Conservation (phyloP, 768 basidiomycete genomes). For the Tulasnella sp. region DNA sequence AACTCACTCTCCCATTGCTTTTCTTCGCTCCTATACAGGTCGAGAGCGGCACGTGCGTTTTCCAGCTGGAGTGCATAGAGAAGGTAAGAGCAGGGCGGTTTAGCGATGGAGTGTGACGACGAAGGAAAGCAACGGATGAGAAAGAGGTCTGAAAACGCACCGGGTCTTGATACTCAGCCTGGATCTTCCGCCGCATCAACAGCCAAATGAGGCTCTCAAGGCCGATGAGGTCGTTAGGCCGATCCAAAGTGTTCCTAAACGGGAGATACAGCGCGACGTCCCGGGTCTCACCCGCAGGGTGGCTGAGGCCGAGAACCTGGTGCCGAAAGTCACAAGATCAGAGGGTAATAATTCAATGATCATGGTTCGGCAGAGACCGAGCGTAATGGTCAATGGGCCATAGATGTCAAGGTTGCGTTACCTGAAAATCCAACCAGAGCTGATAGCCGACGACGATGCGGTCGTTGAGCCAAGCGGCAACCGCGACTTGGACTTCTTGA, state of each 20-base stretch:
- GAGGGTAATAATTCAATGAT: too few relatives aligned
- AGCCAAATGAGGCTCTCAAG: conserved; percentile 73
- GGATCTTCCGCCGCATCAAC: conserved; percentile 67
- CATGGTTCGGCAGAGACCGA: too few relatives aligned
- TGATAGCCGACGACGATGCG: conserved; percentile 67
- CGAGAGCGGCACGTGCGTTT: conserved; percentile 46
- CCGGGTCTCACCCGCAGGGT: conserved; percentile 38
- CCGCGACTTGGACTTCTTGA: conserved; percentile 49
- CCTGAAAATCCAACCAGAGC: conserved; percentile 76
- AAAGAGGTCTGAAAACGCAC: conserved; percentile 35
- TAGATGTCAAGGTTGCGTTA: too few relatives aligned
- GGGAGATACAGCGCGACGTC: conserved; percentile 77
- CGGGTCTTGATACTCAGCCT: conserved; percentile 59
- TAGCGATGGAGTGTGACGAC: too few relatives aligned
- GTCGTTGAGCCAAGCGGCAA: conserved; percentile 54
- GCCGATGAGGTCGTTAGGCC: conserved; percentile 51
- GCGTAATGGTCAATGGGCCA: too few relatives aligned
- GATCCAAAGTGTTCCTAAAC: conserved; percentile 58
- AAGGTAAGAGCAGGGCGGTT: too few relatives aligned
- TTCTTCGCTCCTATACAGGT: conserved; percentile 9
- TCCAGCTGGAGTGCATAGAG: conserved; percentile 42
- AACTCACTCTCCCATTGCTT: conserved; percentile 11
- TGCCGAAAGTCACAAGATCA: too few relatives aligned
- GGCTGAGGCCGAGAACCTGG: conserved; percentile 19
- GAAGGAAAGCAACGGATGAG: background rate